Evolutionary conservation across 768 basidiomycete species (phyloP), one percentile per base, ranked within the genome.

Genomic region (Tulasnella sp.): DNA sequence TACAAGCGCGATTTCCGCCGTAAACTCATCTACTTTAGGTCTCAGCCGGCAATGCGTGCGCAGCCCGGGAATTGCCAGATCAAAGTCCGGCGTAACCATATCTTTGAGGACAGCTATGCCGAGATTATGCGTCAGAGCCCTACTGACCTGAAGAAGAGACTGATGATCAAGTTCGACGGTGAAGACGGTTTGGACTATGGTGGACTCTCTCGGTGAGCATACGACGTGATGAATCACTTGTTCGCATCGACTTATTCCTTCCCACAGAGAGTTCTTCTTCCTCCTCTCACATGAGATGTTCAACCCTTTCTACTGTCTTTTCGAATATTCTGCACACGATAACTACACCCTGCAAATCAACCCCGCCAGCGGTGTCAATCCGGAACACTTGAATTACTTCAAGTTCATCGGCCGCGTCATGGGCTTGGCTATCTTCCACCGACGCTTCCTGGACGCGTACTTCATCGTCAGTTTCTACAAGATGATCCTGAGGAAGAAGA

Each of bases 401-500:
- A 97, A 98, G 73, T 98, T 99, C 71, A 98, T 99, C 62, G 96
- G 96, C 7, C 83, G 96, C 34, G 89, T 86, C 66, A 75, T 98
- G 54, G 92, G 93, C 51, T 78, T 98, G 41, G 94, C 89, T 62
- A 98, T 99, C 68, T 99, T 99, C 82, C 96, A 99, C 68, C 83
- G 96, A 54, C 88, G 96, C 8, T 99, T 99, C 83, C 73, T 99
- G 62, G 96, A 99, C 63, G 94, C 93, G 34, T 98, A 98, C 77
- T 99, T 99, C 70, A 97, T 98, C 63, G 92, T 94, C 68, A 89
- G 89, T 65, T 96, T 99, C 77, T 98, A 99, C 80, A 99, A 98
- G 76, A 97, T 97, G 93, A 93, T 98, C 59, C 68, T 99, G 66
- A 89, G 87, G 77, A 98, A 98, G 77, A 96, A 97, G 72, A 92